Evolutionary conservation across 2,329 filamentous ascomycete genomes (phyloP), one percentile per base, ranked within the genome.

Genomic region (Elsinoe australis): DNA sequence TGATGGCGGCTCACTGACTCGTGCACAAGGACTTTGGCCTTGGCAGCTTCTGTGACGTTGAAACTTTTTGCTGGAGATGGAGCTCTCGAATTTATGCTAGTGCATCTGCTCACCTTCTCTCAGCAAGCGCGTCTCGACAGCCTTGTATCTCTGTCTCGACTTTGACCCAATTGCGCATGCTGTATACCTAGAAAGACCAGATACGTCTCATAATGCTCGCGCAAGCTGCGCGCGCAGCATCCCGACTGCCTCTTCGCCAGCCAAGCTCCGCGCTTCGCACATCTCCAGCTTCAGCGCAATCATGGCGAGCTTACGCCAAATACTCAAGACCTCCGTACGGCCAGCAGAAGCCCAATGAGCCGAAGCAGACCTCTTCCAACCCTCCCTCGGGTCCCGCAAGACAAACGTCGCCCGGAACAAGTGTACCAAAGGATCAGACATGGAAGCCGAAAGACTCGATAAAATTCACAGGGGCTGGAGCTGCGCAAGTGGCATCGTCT

Each of bases 381-480:
- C 38, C 50, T n/a, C 17, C 58, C 2, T 50, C 58, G 19, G 54
- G 53, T 14, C 38, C 54, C 22, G 53, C 56, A 31, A 53, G 58
- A 44, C 61, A 64, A 49, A 64, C 60, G 28, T 62, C 60, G 19
- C 61, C 61, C 8, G 60, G 61, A 18, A 61, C 60, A 18, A 54
- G 53, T 21, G 18, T 61, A 5, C 58, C 58, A 6, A 58, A 64
- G 49, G 61, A 67, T 51, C 59, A 67, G 53, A 66, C 65, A 39
- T 69, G 66, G 67, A 67, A 66, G 52, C 61, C 61, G 0, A 53
- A 62, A 22, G 64, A 68, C 53, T 57, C 61, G 38, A 64, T 69
- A 53, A 66, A 65, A 46, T 64, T 69, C 51, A 60, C 55, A 24
- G 57, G 59, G 7, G 39, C 54, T 34, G 56, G 57, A 14, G 56